phyloP scores from a whole-genome alignment of 768 basidiomycete genomes.

The Tulasnella sp. region DNA sequence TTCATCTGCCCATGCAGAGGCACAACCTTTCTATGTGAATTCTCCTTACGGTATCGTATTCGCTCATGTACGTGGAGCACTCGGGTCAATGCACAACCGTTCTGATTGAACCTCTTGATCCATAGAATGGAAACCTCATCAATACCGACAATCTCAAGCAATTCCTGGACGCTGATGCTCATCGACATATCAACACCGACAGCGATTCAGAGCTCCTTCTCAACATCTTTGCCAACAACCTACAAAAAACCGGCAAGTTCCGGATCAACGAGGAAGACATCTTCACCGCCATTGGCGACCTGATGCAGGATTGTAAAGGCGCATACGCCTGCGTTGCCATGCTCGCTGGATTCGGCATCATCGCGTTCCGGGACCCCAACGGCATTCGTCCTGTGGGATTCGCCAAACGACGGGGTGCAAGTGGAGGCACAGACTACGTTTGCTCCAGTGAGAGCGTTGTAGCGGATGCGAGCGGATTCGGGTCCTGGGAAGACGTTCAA shows the following conservation, averaged over 20 bases:
- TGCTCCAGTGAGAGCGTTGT: constrained; percentile 94
- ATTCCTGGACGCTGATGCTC: constrained; percentile 91
- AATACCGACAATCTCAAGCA: constrained; percentile 78
- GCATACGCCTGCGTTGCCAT: constrained; percentile 98
- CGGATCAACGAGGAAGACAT: constrained; percentile 99
- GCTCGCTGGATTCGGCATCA: constrained; percentile 96
- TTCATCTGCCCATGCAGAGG: constrained; percentile 90
- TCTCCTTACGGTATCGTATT: constrained; percentile 99
- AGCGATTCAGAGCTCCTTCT: constrained; percentile 95
- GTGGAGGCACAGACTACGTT: constrained; percentile 63
- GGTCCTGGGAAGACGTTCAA: constrained; percentile 85
- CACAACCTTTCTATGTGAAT: constrained; percentile 99
- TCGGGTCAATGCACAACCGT: not conserved
- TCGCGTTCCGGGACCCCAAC: constrained; percentile 96
- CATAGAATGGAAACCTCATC: constrained; percentile 94
- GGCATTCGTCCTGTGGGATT: constrained; percentile 91
- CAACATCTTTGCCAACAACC: constrained; percentile 94
- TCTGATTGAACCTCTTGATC: not conserved
- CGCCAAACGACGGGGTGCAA: constrained; percentile 44
- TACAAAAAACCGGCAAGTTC: constrained; percentile 97
- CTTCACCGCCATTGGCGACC: constrained; percentile 79
- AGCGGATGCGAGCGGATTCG: constrained; percentile 84
- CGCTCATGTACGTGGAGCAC: constrained; percentile 66
- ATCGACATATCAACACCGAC: constrained; percentile 97
- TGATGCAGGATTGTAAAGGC: constrained; percentile 80